Conservation (phyloP, 495 filamentous ascomycete genomes). For the Podospora fimiseda region DNA sequence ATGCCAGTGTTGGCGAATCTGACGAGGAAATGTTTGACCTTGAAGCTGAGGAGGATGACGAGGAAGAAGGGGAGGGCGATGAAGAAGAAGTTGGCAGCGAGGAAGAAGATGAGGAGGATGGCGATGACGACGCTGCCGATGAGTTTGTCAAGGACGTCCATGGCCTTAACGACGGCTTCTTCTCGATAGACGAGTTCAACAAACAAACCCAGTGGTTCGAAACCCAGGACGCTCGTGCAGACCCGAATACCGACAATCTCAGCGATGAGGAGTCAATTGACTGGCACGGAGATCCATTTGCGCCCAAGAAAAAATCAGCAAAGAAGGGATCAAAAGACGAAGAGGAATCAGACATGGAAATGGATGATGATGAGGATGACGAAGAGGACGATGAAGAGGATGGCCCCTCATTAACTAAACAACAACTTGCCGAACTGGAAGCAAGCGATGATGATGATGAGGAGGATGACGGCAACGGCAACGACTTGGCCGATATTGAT, state of each 20-base stretch:
- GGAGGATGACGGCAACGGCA: constrained; percentile 57
- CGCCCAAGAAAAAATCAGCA: constrained; percentile 17
- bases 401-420: constrained; percentile 12
- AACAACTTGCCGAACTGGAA: constrained; percentile 14
- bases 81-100: constrained; percentile 25
- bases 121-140: constrained; percentile 33
- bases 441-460: constrained; percentile 52
- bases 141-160: constrained; percentile 45
- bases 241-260: constrained; percentile 53
- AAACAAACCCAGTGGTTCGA: constrained; percentile 82
- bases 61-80: constrained; percentile 22
- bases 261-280: constrained; percentile 79
- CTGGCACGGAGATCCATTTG: constrained; percentile 68
- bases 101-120: constrained; percentile 24
- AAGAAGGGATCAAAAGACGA: constrained; percentile 7
- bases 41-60: constrained; percentile 18
- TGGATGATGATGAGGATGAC: constrained; percentile 13
- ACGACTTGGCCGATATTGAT: constrained; percentile 40
- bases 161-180: constrained; percentile 89
- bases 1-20: constrained; percentile 35
- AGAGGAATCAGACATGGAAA: constrained; percentile 12
- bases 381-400: constrained; percentile 40
- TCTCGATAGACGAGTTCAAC: constrained; percentile 97
- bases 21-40: constrained; percentile 31
- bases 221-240: constrained; percentile 63